phyloP scores from a whole-genome alignment of 2,329 filamentous ascomycete species.

The Hypoxylon sp. region DNA sequence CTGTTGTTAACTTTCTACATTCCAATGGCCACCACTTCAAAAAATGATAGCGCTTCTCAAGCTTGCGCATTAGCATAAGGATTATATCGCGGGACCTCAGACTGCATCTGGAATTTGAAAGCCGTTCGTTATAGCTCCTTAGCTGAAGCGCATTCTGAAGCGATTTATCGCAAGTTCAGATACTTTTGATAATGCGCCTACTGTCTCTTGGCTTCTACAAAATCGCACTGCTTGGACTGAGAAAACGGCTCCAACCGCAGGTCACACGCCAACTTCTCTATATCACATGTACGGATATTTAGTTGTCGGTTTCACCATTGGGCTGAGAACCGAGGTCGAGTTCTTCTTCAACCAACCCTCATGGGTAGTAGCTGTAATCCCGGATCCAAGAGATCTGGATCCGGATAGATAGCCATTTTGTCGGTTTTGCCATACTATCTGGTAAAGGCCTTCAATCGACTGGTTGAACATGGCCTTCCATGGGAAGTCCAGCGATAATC shows the following conservation, averaged over 20 bases:
- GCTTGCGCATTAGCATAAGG: too few relatives aligned
- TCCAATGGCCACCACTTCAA: background rate
- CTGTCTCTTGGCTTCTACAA: background rate
- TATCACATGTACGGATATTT: conserved; percentile 2
- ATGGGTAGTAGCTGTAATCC: conserved; percentile 31
- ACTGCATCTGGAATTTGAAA: background rate
- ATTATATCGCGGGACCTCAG: background rate
- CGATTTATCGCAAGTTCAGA: background rate
- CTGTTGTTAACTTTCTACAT: background rate
- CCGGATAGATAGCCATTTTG: conserved; percentile 34
- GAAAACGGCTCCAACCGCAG: background rate
- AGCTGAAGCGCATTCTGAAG: background rate
- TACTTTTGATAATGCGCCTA: background rate
- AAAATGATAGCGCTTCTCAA: background rate
- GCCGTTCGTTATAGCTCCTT: background rate
- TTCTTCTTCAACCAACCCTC: conserved; percentile 40
- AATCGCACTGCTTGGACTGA: background rate
- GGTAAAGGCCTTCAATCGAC: conserved; percentile 34
- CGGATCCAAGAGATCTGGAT: conserved; percentile 32
- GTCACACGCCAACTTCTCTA: background rate
- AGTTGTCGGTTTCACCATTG: background rate
- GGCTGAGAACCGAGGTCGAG: conserved; percentile 36
- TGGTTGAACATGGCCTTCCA: conserved; percentile 34
- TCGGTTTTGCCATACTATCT: conserved; percentile 35
- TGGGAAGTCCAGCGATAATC: conserved; percentile 35